Conservation (phyloP, 2,329 filamentous ascomycete species). For the Hawksworthiomyces lignivorus region DNA sequence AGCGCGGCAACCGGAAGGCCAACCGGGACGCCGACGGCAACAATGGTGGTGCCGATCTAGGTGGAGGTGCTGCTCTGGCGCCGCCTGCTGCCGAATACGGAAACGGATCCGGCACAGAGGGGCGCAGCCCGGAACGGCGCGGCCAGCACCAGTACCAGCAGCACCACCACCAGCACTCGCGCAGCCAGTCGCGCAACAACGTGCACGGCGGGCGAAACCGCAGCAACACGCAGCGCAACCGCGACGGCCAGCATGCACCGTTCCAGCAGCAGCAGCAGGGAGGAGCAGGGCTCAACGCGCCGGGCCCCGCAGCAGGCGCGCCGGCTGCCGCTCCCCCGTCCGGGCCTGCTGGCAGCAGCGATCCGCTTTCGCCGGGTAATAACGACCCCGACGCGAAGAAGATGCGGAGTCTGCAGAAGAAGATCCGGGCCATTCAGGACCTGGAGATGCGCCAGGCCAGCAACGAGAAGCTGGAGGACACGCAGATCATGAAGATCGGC, state of each 20-base stretch:
- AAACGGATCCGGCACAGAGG: slow-evolving; percentile 40
- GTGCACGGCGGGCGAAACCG: slow-evolving; percentile 38
- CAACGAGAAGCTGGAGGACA: slow-evolving; percentile 96
- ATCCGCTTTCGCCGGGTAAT: slow-evolving; percentile 32
- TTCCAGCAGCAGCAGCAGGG: slow-evolving; percentile 21
- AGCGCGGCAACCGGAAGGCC: slow-evolving; percentile 82
- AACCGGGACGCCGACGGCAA: slow-evolving; percentile 73
- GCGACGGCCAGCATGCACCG: slow-evolving; percentile 18
- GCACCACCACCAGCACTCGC: slow-evolving; percentile 33
- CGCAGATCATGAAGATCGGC: slow-evolving; percentile 95
- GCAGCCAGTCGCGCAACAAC: slow-evolving; percentile 47
- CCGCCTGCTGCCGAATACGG: slow-evolving; percentile 35
- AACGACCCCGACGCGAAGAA: slow-evolving; percentile 85
- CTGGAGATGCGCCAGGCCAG: slow-evolving; percentile 92
- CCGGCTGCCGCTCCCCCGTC: slow-evolving; percentile 36
- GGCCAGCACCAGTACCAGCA: slow-evolving; percentile 27
- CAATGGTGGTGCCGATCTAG: slow-evolving; percentile 31
- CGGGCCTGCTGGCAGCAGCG: too few species aligned
- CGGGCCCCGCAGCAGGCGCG: slow-evolving; percentile 21
- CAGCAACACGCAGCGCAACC: slow-evolving; percentile 40
- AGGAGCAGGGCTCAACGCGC: slow-evolving; percentile 16
- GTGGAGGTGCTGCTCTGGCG: slow-evolving; percentile 42
- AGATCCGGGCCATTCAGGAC: slow-evolving; percentile 95
- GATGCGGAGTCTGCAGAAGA: slow-evolving; percentile 86
- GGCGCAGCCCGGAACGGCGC: slow-evolving; percentile 61